Evolutionary conservation across 202 grass and related monocot genomes (phyloP).

Genomic region (Digitaria exilis): DNA sequence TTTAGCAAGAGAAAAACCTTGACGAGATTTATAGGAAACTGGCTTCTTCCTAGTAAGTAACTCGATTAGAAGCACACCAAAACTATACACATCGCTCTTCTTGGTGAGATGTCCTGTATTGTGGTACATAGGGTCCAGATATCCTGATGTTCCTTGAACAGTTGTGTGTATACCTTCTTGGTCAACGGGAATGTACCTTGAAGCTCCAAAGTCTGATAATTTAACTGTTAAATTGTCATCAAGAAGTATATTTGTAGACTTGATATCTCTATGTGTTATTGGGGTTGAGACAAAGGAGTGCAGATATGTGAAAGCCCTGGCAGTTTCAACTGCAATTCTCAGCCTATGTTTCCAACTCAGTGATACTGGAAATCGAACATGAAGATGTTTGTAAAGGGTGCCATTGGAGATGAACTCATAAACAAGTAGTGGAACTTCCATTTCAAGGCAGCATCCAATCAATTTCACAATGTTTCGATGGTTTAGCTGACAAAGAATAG

Average conservation of each 20-base stretch:
- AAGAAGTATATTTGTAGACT: background rate
- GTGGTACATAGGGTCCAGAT: background rate
- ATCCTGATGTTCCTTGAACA: background rate
- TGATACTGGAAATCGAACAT: background rate
- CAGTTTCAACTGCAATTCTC: background rate
- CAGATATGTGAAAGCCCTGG: background rate
- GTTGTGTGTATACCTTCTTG: background rate
- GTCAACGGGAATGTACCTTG: background rate
- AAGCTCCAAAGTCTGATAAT: background rate
- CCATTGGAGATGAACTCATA: background rate
- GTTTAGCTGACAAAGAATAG: slow-evolving; percentile 5
- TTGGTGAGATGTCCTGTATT: background rate
- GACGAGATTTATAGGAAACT: background rate
- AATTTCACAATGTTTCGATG: slow-evolving; percentile 3
- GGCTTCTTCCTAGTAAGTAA: background rate
- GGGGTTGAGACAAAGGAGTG: background rate
- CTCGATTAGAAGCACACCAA: background rate
- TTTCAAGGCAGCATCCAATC: slow-evolving; percentile 13
- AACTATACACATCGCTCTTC: background rate
- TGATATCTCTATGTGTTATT: slow-evolving; percentile 6
- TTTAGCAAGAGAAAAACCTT: background rate
- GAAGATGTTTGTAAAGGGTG: slow-evolving; percentile 3
- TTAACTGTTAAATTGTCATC: background rate
- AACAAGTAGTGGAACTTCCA: background rate
- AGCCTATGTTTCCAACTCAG: background rate